A percentile compares a stretch with the other conserved stretches of the same genome.
These are phyloP conservation scores for Alternaria incomplexa DNA, from an alignment of 2,329 filamentous ascomycete genomes.

Conservation along the genomic window DNA sequence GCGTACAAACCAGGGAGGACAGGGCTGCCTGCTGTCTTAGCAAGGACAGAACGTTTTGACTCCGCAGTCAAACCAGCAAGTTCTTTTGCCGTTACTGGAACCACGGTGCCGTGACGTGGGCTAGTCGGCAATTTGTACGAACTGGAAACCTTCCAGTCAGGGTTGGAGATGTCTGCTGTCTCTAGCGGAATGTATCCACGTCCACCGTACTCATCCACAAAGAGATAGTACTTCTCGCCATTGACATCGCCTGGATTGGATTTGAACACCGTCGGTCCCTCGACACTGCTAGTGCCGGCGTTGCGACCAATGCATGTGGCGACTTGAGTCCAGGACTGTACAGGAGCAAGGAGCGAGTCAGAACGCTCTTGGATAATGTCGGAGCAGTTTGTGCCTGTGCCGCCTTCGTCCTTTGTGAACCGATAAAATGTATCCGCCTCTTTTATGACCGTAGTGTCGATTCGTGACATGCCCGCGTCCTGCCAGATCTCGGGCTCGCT, in stretches of 20 bases:
- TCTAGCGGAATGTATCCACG: constrained; percentile 62
- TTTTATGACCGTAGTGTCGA: constrained; percentile 60
- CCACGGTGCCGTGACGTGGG: constrained; percentile 62
- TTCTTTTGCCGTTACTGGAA: constrained; percentile 59
- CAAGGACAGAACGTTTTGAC: background rate
- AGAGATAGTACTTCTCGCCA: constrained; percentile 62
- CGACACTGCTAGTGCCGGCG: constrained; percentile 57
- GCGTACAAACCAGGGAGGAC: constrained; percentile 34
- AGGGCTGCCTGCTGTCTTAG: constrained; percentile 18
- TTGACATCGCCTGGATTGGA: constrained; percentile 57
- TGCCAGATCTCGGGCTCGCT: constrained; percentile 58
- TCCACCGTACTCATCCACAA: constrained; percentile 61
- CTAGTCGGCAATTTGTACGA: constrained; percentile 57
- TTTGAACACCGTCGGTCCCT: constrained; percentile 61
- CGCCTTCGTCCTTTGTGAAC: constrained; percentile 63
- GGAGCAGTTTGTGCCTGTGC: constrained; percentile 56
- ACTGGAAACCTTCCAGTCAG: constrained; percentile 56
- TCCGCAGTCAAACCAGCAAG: constrained; percentile 41
- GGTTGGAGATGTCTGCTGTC: constrained; percentile 57
- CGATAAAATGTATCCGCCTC: constrained; percentile 55
- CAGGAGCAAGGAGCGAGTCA: constrained; percentile 47
- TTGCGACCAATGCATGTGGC: constrained; percentile 59
- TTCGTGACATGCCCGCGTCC: constrained; percentile 58
- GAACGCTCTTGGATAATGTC: constrained; percentile 64
- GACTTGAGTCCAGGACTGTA: constrained; percentile 54